Percentiles rank a stretch among this genome's conserved stretches.
These are phyloP conservation scores for Poa pratensis DNA, from an alignment of 176 grass and related monocot genomes.

Conservation along the genomic window DNA sequence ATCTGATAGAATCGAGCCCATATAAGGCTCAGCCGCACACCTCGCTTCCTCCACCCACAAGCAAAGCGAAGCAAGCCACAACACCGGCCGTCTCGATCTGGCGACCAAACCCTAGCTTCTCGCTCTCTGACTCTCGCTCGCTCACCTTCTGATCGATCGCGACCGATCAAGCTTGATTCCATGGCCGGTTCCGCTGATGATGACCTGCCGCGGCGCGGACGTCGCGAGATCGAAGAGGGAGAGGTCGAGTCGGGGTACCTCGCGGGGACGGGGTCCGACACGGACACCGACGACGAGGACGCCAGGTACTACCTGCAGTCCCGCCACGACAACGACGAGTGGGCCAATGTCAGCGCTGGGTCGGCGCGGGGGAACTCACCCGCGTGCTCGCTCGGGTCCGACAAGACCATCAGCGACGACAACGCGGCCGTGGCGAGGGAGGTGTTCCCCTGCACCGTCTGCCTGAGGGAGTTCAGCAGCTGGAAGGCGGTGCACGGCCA, in stretches of 20 bases:
- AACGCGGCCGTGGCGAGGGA: neutral
- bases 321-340: neutral
- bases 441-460: conserved; percentile 15
- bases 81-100: neutral
- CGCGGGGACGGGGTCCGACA: neutral
- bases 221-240: conserved; percentile 13
- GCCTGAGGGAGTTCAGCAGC: neutral
- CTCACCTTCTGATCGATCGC: neutral
- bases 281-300: conserved; percentile 7
- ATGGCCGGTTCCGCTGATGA: neutral
- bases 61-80: neutral
- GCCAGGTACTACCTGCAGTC: neutral
- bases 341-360: neutral
- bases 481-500: conserved; percentile 35
- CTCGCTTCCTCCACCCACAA: conserved; percentile 1
- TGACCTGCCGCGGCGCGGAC: neutral
- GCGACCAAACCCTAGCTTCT: conserved; percentile 14
- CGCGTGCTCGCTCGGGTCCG: neutral
- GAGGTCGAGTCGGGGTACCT: conserved; percentile 10
- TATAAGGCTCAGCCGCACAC: neutral
- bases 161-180: neutral
- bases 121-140: neutral
- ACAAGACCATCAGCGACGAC: neutral
- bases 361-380: neutral
- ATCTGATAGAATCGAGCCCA: neutral